Conservation (phyloP, 805 yeast genomes). For the Blastobotrys mokoenaii region DNA sequence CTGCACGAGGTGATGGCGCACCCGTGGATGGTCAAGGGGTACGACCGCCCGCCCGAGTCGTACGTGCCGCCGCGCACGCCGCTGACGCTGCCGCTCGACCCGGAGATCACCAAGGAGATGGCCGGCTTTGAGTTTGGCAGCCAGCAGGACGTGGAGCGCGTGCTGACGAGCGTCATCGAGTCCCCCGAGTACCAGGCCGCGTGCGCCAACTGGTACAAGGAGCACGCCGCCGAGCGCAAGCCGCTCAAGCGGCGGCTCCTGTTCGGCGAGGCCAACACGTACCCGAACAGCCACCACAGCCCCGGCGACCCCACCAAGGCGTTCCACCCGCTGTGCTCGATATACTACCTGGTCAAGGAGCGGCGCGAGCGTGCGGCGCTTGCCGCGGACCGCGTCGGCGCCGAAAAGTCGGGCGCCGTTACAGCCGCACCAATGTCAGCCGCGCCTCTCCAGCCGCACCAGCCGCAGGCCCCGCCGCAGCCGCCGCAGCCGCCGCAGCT, state of each 20-base stretch:
- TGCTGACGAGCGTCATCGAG: conserved; percentile 47
- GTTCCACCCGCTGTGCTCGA: conserved; percentile 80
- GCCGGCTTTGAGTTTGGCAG: conserved; percentile 70
- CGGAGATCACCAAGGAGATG: conserved; percentile 62
- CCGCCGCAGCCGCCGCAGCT: conserved; percentile 4
- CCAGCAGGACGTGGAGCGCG: conserved; percentile 47
- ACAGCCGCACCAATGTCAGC: not conserved
- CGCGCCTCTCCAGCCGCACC: not conserved
- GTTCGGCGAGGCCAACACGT: not conserved
- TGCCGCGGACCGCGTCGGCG: not conserved
- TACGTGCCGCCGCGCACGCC: conserved; percentile 77
- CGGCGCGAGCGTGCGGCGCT: conserved; percentile 50
- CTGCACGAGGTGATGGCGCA: conserved; percentile 73
- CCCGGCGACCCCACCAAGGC: conserved; percentile 68
- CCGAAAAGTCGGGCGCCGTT: not conserved
- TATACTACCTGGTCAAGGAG: conserved; percentile 80
- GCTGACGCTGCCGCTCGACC: conserved; percentile 57
- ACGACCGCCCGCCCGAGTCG: conserved; percentile 59
- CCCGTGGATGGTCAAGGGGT: conserved; percentile 93
- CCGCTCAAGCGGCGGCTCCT: not conserved
- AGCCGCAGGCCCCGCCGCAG: not conserved
- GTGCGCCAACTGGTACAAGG: conserved; percentile 51
- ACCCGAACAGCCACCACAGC: not conserved
- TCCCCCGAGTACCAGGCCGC: conserved; percentile 62
- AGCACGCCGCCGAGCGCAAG: conserved; percentile 2